Conservation (phyloP, 1,284 basidiomycete species). For the Amylostereum areolatum region DNA sequence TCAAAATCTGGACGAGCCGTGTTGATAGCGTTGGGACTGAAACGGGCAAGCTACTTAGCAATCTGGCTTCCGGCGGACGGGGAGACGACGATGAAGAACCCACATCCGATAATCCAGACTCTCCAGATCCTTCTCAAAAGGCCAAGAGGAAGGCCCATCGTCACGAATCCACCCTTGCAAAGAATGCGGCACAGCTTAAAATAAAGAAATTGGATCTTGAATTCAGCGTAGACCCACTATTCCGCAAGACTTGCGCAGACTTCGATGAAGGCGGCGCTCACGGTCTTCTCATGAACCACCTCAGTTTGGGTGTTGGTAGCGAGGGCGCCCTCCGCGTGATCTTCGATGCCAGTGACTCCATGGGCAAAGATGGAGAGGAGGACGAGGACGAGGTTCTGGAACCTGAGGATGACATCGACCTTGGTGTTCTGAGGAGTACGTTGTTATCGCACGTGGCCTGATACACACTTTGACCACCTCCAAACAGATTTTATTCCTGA, state of each 20-base stretch:
- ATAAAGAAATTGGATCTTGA: conserved; percentile 94
- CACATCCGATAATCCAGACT: conserved; percentile 58
- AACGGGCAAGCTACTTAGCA: conserved; percentile 92
- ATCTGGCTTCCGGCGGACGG: conserved; percentile 71
- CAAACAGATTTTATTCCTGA: conserved; percentile 66
- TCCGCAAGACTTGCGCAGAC: conserved; percentile 97
- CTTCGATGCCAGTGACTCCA: conserved; percentile 94
- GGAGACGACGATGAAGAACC: conserved; percentile 51
- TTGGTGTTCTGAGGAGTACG: conserved; percentile 66
- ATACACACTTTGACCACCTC: background rate
- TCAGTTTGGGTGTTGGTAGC: conserved; percentile 68
- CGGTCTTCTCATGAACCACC: conserved; percentile 90
- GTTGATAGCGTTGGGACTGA: conserved; percentile 97
- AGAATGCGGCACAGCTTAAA: conserved; percentile 74
- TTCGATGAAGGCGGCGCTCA: conserved; percentile 98
- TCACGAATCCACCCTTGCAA: conserved; percentile 79
- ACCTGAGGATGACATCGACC: conserved; percentile 60
- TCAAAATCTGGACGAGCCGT: conserved; percentile 99
- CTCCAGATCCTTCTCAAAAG: conserved; percentile 52
- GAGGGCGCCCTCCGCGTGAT: conserved; percentile 87
- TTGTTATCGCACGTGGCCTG: conserved; percentile 7
- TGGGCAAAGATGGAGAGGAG: conserved; percentile 74
- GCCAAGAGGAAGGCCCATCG: conserved; percentile 54
- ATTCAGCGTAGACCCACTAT: conserved; percentile 94
- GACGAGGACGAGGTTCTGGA: conserved; percentile 52